Base-by-base conservation (phyloP, 192 early-diverging fungal genomes). In the Dimargaris verticillata region DNA sequence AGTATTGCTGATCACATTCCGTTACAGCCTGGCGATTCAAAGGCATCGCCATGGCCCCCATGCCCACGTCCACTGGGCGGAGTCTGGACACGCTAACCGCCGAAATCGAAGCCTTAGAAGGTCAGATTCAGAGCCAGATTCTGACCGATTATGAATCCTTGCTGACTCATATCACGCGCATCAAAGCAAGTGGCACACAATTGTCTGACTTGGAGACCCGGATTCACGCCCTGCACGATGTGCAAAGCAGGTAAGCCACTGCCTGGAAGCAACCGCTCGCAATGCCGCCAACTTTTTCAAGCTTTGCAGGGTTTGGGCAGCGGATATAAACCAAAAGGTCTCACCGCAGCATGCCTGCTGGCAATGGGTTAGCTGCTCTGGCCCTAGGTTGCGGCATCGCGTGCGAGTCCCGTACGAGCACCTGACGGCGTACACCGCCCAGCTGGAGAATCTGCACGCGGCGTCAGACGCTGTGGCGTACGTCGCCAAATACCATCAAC, bases 381-480 rank as follows among this genome's bases (percentile, higher is more conserved):
- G 20, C 14, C 12, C 4, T 20, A 15, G 53, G 6, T 28, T 55
- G 26, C 53, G 53, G 10, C 26, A 11, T 5, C 26, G 26, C 17
- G 33, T 55, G 17, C 53, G 53, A 18, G 28, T 55, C n/a, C 53
- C 53, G 7, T 55, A 55, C 33, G 53, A 55, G 15, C 53, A 55
- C 53, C 18, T 55, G 53, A 33, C 53, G 10, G 5, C 28, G 53
- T 55, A 55, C 33, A 55, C 53, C 5, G 10, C 15, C 33, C 53
- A 55, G 28, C 26, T 55, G 17, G 53, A 55, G 33, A 26, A 55
- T 28, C 18, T 55, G 9, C 53, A 55, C 26, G 28, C 26, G 28
- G 53, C 53, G 33, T 26, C 53, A 7, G 53, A 55, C 0, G 53
- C 53, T 18, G 28, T 55, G 26, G 53, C 26, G 1, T 18, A 26